Conservation (phyloP, 2,329 filamentous ascomycete species). For the Botrytis galanthina region DNA sequence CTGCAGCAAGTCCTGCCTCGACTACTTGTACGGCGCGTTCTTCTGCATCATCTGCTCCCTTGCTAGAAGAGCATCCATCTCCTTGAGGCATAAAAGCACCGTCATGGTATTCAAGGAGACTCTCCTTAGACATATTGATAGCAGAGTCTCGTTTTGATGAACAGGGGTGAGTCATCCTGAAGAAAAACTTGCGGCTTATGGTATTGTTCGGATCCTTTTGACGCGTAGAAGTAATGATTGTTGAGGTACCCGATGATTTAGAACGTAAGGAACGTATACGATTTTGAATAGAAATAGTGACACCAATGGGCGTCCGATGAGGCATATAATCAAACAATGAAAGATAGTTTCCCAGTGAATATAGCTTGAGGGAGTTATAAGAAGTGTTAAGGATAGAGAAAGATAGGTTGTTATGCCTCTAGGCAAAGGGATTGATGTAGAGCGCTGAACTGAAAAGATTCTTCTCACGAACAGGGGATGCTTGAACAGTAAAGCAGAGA, state of each 20-base stretch:
- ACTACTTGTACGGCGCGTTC: slow-evolving; percentile 1
- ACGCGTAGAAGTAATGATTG: not conserved
- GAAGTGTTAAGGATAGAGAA: not conserved
- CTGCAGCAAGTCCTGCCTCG: slow-evolving; percentile 14
- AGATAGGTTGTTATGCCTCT: not conserved
- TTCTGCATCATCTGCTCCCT: slow-evolving; percentile 15
- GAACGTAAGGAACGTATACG: slow-evolving; percentile 36
- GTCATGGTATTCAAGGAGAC: slow-evolving; percentile 3
- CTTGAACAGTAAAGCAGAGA: not conserved
- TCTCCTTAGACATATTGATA: not conserved
- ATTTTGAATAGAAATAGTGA: slow-evolving; percentile 31
- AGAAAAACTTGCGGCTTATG: not conserved
- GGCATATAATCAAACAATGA: slow-evolving; percentile 7
- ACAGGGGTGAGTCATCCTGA: slow-evolving; percentile 12
- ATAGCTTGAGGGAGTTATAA: not conserved
- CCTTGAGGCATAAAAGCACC: slow-evolving; percentile 16
- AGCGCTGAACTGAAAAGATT: slow-evolving; percentile 4
- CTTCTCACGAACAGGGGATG: not conserved
- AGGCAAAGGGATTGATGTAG: not conserved
- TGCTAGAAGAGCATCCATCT: slow-evolving; percentile 21
- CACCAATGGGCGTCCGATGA: slow-evolving; percentile 22
- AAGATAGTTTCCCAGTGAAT: slow-evolving; percentile 1
- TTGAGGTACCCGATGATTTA: slow-evolving; percentile 19
- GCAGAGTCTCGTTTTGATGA: not conserved
- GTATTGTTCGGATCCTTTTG: slow-evolving; percentile 7